Evolutionary conservation across 2,329 filamentous ascomycete species (phyloP).

Genomic region (Fusarium luffae): DNA sequence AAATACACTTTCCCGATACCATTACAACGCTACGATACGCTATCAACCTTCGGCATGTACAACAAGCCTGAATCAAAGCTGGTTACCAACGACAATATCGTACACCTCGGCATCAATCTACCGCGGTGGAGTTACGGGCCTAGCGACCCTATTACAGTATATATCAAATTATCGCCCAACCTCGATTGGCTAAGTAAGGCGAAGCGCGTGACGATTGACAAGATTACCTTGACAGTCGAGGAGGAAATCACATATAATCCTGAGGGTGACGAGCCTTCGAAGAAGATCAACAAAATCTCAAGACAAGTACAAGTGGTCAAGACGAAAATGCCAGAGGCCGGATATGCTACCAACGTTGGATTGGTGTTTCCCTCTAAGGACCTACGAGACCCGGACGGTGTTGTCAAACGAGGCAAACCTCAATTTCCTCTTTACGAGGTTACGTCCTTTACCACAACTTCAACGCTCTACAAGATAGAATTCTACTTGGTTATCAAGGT

Average conservation of each 20-base stretch:
- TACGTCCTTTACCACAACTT: conserved; percentile 91
- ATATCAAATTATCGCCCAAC: conserved; percentile 93
- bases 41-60: conserved; percentile 99
- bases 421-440: conserved; percentile 92
- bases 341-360: conserved; percentile 92
- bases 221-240: conserved; percentile 92
- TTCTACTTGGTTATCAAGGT: conserved; percentile 97
- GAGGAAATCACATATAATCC: conserved; percentile 99
- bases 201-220: conserved; percentile 90
- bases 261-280: conserved; percentile 92
- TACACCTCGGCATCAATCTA: conserved; percentile 90
- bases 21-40: conserved; percentile 91
- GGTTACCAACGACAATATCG: conserved; percentile 86
- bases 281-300: conserved; percentile 86
- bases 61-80: conserved; percentile 93
- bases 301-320: conserved; percentile 86
- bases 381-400: conserved; percentile 84
- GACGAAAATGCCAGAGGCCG: conserved; percentile 86
- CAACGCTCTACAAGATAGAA: conserved; percentile 96
- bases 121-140: conserved; percentile 97
- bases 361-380: conserved; percentile 93
- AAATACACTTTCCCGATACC: conserved; percentile 93
- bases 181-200: conserved; percentile 92
- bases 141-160: conserved; percentile 93
- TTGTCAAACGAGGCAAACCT: conserved; percentile 84